Conservation (phyloP, 208 protist species). For the Trypanosoma rangeli region DNA sequence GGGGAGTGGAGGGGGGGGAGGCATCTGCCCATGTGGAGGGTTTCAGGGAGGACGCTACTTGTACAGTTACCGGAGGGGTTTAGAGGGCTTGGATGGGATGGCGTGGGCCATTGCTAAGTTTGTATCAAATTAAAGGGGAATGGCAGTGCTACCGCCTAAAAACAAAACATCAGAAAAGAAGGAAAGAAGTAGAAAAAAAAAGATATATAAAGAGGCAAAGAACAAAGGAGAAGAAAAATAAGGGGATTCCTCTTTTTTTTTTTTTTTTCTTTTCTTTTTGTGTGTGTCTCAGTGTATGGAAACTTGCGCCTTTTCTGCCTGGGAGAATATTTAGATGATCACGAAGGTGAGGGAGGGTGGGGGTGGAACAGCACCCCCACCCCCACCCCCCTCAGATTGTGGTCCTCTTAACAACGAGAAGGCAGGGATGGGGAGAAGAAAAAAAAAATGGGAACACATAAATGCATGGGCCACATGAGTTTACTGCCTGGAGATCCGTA, state of each 20-base stretch:
- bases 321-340: background rate
- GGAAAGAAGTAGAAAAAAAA: background rate
- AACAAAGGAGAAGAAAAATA: background rate
- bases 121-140: slow-evolving; percentile 9
- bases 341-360: background rate
- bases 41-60: background rate
- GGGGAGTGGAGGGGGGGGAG: too few relatives aligned
- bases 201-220: background rate
- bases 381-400: background rate
- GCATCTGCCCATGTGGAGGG: background rate
- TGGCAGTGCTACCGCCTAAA: background rate
- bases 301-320: background rate
- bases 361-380: too few relatives aligned
- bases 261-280: slow-evolving; percentile 16
- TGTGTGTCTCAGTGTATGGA: background rate
- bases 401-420: background rate
- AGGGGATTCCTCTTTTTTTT: background rate
- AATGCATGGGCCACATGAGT: background rate
- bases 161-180: background rate
- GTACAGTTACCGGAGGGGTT: slow-evolving; percentile 4
- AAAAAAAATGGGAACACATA: too few relatives aligned
- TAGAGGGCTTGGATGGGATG: background rate
- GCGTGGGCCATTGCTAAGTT: background rate
- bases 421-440: background rate
- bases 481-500: background rate